Evolutionary conservation across 106 monocot genomes (phyloP), one percentile per base, ranked within the genome.

Genomic region (Apostasia shenzhenica): DNA sequence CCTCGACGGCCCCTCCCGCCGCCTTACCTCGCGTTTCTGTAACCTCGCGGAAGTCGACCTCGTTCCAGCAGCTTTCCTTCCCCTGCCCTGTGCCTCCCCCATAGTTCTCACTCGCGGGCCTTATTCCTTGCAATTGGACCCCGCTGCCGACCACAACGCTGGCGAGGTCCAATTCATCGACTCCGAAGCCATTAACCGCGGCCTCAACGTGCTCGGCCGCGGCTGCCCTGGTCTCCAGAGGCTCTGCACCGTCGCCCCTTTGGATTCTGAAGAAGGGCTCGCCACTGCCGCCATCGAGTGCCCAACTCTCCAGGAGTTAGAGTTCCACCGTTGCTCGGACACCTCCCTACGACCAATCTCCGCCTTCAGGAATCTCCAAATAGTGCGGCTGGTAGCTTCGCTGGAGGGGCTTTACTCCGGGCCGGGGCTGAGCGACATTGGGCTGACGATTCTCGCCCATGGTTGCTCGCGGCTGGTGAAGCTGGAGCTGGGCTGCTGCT

Each of bases 401-500:
- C 60, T 83, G 1, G 72, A 89, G 8, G 91, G 92, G 53, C 76
- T 92, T 12, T 92, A 89, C 48, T 6, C 50, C 47, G 84, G 86
- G 39, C 76, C 80, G 2, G 86, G 89, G 0, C 78, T 95, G 39
- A 84, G 82, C n/a, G 95, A 95, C 63, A 86, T 95, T 6, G 95
- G 95, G 49, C 80, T 95, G 50, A 95, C 95, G 1, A 89, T 95
- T 3, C 76, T 95, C 4, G 95, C 92, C 8, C 92, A 95, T 60
- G 92, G 95, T 0, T 95, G 95, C 72, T 89, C 80, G 84, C 74
- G 95, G 40, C 67, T 95, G 14, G 95, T 95, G 41, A 85, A 85
- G 79, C 73, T 95, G 59, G 92, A 95, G 75, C 80, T 95, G 14
- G 55, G 63, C 41, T 80, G 92, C 7, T 92, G 97, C 63, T 92